Conservation (phyloP, 306 rosid genomes). For the Ochetophila trinervis region DNA sequence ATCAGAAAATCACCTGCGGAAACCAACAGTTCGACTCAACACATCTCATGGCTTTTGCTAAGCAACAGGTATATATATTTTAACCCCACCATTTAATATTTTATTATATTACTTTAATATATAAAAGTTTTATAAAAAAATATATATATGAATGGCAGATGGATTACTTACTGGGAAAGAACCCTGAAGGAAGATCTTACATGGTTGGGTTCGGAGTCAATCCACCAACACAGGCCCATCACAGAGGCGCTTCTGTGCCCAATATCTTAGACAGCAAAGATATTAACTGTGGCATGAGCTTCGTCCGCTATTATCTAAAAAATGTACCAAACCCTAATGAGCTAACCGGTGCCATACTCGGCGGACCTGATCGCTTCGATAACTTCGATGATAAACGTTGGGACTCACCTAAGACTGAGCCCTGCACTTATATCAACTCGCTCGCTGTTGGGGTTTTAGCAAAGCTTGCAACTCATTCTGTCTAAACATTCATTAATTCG, state of each 20-base stretch:
- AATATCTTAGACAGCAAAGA: background rate
- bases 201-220: slow-evolving; percentile 83
- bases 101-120: too few species aligned
- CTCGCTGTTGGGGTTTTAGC: slow-evolving; percentile 73
- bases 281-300: slow-evolving; percentile 45
- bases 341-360: slow-evolving; percentile 86
- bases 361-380: slow-evolving; percentile 68
- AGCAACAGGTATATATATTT: slow-evolving; percentile 45
- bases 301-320: slow-evolving; percentile 41
- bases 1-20: slow-evolving; percentile 51
- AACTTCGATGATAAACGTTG: slow-evolving; percentile 67
- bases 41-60: slow-evolving; percentile 48
- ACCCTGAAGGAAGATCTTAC: slow-evolving; percentile 66
- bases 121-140: too few species aligned
- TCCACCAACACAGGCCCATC: slow-evolving; percentile 79
- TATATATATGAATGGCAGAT: slow-evolving; percentile 29
- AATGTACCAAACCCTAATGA: slow-evolving; percentile 66
- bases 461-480: slow-evolving; percentile 44
- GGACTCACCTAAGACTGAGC: slow-evolving; percentile 66
- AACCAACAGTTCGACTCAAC: slow-evolving; percentile 30
- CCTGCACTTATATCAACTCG: slow-evolving; percentile 81
- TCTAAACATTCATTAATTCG: too few species aligned
- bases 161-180: slow-evolving; percentile 69
- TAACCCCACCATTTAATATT: too few species aligned
- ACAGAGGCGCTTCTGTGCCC: slow-evolving; percentile 83